Percentiles rank a stretch among this genome's conserved stretches.
Conservation (phyloP, 148 eudicot genomes). For the Salicornia ramosissima region DNA sequence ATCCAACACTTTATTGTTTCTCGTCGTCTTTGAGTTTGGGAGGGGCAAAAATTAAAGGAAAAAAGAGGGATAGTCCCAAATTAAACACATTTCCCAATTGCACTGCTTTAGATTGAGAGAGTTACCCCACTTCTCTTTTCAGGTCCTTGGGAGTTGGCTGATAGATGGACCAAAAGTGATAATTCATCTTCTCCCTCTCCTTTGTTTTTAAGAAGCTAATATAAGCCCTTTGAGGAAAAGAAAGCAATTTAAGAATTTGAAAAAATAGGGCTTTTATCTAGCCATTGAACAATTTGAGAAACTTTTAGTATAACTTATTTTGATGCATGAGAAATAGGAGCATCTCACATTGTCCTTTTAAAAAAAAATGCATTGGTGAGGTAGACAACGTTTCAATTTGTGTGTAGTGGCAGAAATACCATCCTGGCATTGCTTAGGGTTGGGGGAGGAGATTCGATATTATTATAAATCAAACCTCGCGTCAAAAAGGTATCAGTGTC, state of each 20-base stretch:
- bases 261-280: not conserved
- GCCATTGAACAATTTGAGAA: too few species aligned
- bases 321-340: too few species aligned
- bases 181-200: conserved; percentile 4
- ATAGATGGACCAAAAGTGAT: conserved; percentile 30
- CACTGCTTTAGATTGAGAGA: conserved; percentile 42
- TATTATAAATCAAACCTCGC: too few species aligned
- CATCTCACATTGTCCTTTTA: too few species aligned
- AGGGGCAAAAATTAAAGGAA: conserved; percentile 1
- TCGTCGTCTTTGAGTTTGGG: conserved; percentile 32
- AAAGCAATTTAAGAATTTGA: not conserved
- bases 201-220: not conserved
- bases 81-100: conserved; percentile 47
- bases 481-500: too few species aligned
- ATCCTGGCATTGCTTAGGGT: too few species aligned
- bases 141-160: conserved; percentile 32
- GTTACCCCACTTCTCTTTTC: conserved; percentile 42
- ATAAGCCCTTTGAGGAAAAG: not conserved
- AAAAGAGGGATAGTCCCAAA: not conserved
- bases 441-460: too few species aligned
- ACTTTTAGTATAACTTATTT: too few species aligned
- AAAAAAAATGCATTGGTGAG: too few species aligned
- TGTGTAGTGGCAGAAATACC: too few species aligned
- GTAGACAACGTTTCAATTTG: too few species aligned
- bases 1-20: conserved; percentile 26